phyloP scores from a whole-genome alignment of 192 early-diverging fungal species.

The Linnemannia zychae region DNA sequence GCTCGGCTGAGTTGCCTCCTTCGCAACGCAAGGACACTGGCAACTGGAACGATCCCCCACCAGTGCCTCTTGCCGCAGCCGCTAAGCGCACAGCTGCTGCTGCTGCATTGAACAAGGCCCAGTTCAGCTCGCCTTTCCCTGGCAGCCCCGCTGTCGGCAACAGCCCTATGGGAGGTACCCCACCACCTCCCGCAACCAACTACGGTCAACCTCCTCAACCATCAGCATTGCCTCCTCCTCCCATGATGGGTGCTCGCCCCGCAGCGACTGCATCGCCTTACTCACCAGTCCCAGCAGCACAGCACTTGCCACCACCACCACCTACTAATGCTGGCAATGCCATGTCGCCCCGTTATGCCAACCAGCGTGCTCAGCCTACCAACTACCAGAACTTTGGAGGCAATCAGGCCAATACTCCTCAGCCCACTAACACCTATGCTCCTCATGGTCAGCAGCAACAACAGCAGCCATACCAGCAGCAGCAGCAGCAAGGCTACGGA shows the following conservation, averaged over 20 bases:
- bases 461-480: conserved; percentile 30
- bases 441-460: conserved; percentile 36
- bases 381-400: conserved; percentile 38
- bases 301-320: conserved; percentile 55
- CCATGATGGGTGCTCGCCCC: conserved; percentile 43
- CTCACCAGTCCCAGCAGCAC: conserved; percentile 51
- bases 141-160: conserved; percentile 46
- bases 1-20: conserved; percentile 50
- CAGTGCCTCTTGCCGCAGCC: conserved; percentile 39
- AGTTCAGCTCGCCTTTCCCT: conserved; percentile 57
- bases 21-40: conserved; percentile 60
- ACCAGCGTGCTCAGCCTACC: conserved; percentile 37
- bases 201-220: conserved; percentile 50
- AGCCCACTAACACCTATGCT: conserved; percentile 41
- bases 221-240: conserved; percentile 48
- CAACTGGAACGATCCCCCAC: conserved; percentile 74
- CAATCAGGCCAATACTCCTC: conserved; percentile 20
- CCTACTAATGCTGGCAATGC: conserved; percentile 21
- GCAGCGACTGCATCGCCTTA: conserved; percentile 51
- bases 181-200: conserved; percentile 55
- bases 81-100: conserved; percentile 42
- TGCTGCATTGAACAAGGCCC: conserved; percentile 60
- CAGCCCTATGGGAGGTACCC: conserved; percentile 52
- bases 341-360: conserved; percentile 49
- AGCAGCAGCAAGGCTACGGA: conserved; percentile 32